Conservation (phyloP, 306 rosid genomes). For the Prunus campanulata region DNA sequence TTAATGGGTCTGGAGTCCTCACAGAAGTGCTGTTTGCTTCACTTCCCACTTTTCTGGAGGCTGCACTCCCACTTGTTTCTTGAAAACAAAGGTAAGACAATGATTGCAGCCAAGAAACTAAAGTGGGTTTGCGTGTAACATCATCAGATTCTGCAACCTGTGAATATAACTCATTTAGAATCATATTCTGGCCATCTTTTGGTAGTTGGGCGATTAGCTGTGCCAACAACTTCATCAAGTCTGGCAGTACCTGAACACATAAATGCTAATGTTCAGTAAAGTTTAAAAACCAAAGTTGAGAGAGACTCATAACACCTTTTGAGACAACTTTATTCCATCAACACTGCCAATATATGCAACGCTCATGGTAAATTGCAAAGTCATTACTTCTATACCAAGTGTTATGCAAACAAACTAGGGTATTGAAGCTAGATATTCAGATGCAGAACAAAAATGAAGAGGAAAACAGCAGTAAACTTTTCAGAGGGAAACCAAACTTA, state of each 20-base stretch:
- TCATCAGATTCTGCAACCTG: conserved; percentile 92
- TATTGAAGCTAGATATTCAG: background rate
- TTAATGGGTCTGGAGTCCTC: conserved; percentile 30
- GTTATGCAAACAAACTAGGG: background rate
- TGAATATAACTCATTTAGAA: conserved; percentile 73
- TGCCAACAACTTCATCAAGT: conserved; percentile 77
- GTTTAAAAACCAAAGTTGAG: background rate
- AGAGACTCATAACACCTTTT: background rate
- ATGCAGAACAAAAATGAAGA: background rate
- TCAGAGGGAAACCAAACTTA: background rate
- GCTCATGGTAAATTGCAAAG: conserved; percentile 6
- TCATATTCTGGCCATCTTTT: conserved; percentile 61
- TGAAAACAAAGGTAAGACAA: conserved; percentile 74
- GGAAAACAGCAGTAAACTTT: background rate
- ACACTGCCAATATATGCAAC: background rate
- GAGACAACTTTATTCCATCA: conserved; percentile 6
- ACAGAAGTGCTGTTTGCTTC: conserved; percentile 22
- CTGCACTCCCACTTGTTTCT: conserved; percentile 32
- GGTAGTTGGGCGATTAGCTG: conserved; percentile 65
- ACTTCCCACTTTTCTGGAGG: conserved; percentile 29
- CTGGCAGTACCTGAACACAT: conserved; percentile 68
- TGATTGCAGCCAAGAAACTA: conserved; percentile 96
- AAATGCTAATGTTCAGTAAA: conserved; percentile 9
- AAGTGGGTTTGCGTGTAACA: conserved; percentile 71
- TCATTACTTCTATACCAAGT: background rate